phyloP scores from a whole-genome alignment of 2,329 filamentous ascomycete genomes.

The Harringtonia lauricola region DNA sequence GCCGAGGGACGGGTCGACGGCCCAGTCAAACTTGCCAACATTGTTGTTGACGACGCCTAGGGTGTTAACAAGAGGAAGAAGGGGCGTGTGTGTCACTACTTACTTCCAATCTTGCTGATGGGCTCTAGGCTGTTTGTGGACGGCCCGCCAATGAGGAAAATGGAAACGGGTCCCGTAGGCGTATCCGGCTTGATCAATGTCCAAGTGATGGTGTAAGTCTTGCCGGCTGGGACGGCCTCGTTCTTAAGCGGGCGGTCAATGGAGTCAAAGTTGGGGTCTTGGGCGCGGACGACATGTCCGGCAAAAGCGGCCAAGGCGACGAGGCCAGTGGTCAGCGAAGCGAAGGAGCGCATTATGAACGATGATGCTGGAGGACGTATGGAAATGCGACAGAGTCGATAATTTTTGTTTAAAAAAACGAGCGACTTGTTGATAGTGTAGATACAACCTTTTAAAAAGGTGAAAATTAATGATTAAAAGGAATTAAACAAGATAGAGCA shows the following conservation, averaged over 20 bases:
- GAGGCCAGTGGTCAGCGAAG: too few relatives aligned
- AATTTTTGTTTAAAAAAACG: not conserved
- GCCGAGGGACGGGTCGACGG: slow-evolving; percentile 32
- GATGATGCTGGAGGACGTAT: too few relatives aligned
- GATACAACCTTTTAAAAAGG: too few relatives aligned
- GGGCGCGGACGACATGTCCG: too few relatives aligned
- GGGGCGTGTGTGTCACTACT: not conserved
- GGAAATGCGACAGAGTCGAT: too few relatives aligned
- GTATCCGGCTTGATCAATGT: slow-evolving; percentile 22
- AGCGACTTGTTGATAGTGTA: too few relatives aligned
- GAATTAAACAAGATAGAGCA: not conserved
- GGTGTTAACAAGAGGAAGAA: not conserved
- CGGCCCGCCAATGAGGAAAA: slow-evolving; percentile 43
- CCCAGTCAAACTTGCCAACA: slow-evolving; percentile 35
- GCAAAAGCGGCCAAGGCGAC: slow-evolving; percentile 11
- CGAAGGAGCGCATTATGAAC: too few relatives aligned
- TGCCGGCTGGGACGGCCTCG: slow-evolving; percentile 34
- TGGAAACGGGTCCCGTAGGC: slow-evolving; percentile 32
- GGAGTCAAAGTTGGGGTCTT: slow-evolving; percentile 38
- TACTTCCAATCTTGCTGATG: slow-evolving; percentile 3
- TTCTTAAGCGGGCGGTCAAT: slow-evolving; percentile 31
- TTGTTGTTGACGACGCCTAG: slow-evolving; percentile 26
- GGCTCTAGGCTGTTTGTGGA: slow-evolving; percentile 25
- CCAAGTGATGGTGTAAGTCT: slow-evolving; percentile 41
- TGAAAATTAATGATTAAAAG: not conserved